These are phyloP conservation scores for Phaeosphaeriaceae sp. DNA, from an alignment of 2,329 filamentous ascomycete genomes.

Conservation along the genomic window DNA sequence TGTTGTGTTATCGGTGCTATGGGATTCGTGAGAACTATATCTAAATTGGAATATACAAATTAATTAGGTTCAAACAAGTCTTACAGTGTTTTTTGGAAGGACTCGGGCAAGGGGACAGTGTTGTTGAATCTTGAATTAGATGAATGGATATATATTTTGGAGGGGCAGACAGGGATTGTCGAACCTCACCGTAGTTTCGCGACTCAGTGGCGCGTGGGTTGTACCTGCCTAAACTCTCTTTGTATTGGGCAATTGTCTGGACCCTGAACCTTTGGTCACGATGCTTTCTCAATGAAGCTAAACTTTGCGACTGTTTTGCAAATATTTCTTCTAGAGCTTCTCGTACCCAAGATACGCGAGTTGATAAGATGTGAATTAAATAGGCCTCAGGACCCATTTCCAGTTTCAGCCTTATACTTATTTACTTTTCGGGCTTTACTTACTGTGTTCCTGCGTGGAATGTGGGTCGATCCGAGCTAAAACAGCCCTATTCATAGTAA, in stretches of 20 bases:
- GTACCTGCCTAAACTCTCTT: slow-evolving; percentile 16
- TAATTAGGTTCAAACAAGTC: background rate
- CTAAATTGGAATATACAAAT: background rate
- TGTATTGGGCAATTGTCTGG: slow-evolving; percentile 9
- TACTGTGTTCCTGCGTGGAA: slow-evolving; percentile 10
- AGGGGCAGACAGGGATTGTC: slow-evolving; percentile 28
- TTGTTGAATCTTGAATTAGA: slow-evolving; percentile 9
- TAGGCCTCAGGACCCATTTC: too few relatives aligned
- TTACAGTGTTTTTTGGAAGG: slow-evolving; percentile 1
- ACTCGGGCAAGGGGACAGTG: slow-evolving; percentile 14
- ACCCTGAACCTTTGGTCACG: slow-evolving; percentile 13
- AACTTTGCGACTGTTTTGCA: slow-evolving; percentile 5
- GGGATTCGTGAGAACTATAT: background rate
- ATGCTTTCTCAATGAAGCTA: slow-evolving; percentile 10
- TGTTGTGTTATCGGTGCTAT: background rate
- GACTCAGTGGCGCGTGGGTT: slow-evolving; percentile 24
- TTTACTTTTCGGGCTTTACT: background rate
- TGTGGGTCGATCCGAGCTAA: slow-evolving; percentile 13
- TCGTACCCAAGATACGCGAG: too few relatives aligned
- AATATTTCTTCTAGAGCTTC: slow-evolving; percentile 7
- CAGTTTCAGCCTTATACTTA: background rate
- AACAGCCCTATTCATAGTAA: slow-evolving; percentile 14
- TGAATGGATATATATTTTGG: slow-evolving; percentile 18
- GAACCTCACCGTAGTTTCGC: slow-evolving; percentile 29
- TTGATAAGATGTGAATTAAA: too few relatives aligned